Conservation (phyloP, 805 yeast species). For the Millerozyma miso region DNA sequence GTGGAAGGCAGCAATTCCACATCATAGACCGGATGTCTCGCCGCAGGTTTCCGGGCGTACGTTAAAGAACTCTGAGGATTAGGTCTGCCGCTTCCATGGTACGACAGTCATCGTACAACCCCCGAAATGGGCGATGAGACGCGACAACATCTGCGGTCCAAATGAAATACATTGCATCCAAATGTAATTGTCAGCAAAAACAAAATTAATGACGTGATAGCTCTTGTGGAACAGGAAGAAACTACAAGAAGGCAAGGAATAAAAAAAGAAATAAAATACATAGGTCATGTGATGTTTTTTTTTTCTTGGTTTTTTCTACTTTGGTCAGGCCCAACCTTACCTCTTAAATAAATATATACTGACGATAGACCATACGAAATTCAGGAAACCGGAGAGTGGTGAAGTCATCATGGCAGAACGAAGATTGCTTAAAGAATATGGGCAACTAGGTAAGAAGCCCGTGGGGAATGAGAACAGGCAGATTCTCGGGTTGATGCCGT, state of each 20-base stretch:
- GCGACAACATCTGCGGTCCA: no score
- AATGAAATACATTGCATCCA: background rate
- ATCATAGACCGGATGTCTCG: no score
- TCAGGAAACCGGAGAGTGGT: background rate
- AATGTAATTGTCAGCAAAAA: background rate
- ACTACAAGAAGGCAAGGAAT: background rate
- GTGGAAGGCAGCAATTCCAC: no score
- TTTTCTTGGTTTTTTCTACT: background rate
- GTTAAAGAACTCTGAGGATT: no score
- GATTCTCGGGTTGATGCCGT: slow-evolving; percentile 43
- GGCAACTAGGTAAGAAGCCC: slow-evolving; percentile 27
- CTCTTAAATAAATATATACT: background rate
- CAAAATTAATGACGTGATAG: background rate
- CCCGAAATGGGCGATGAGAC: no score
- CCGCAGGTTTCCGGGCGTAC: no score
- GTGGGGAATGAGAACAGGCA: slow-evolving; percentile 27
- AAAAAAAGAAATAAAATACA: background rate
- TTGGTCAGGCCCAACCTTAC: background rate
- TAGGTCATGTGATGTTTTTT: background rate
- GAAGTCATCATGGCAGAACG: slow-evolving; percentile 34
- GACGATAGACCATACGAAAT: background rate
- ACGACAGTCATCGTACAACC: no score
- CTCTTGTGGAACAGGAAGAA: background rate
- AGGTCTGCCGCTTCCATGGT: no score
- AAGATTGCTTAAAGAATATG: slow-evolving; percentile 35